Evolutionary conservation across 345 rosid species (phyloP), one percentile per base, ranked within the genome.

Genomic region (Eucalyptus decipiens): DNA sequence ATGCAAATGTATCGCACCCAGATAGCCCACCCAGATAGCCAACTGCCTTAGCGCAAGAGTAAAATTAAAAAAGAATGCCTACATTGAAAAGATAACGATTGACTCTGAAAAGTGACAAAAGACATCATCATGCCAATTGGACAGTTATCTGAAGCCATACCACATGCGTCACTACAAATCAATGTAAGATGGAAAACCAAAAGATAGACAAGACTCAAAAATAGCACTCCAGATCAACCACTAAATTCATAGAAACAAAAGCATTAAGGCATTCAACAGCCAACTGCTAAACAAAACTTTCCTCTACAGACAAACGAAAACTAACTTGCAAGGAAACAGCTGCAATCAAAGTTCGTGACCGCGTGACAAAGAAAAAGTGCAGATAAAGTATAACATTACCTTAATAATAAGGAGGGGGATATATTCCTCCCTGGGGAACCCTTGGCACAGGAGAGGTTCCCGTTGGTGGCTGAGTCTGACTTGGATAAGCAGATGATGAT

Each of bases 361-460:
- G 6, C 65, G 6, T 42, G n/a, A 86, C 30, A 32, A 86, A 32
- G 87, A 18, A 72, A 49, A n/a, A 11, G 26, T 15, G 83, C 9
- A 88, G 18, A 32, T 88, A 42, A 60, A 65, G 65, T 15, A 86
- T 30, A 24, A 60, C 42, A 90, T 89, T 88, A 91, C 95, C 99
- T 96, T 95, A 97, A 93, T 93, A 96, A 90, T 95, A 95, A 69
- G 97, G 94, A 32, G 97, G 98, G 3, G 97, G 96, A 88, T 97
- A 97, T 95, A 95, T 94, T 88, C 94, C 97, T n/a, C 96, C 94
- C 15, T 93, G 94, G 48, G 97, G 97, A 91, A 95, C 95, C 91
- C 98, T 94, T 4, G 99, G 98, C 52, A 92, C 93, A 1, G 97
- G 95, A 17, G 98, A 93, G 28, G 95, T 91, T 81, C 97, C 97